A percentile compares a stretch with the other conserved stretches of the same genome.
Evolutionary conservation across 2,329 filamentous ascomycete genomes (phyloP).

Genomic region (Epichloe bromicola): DNA sequence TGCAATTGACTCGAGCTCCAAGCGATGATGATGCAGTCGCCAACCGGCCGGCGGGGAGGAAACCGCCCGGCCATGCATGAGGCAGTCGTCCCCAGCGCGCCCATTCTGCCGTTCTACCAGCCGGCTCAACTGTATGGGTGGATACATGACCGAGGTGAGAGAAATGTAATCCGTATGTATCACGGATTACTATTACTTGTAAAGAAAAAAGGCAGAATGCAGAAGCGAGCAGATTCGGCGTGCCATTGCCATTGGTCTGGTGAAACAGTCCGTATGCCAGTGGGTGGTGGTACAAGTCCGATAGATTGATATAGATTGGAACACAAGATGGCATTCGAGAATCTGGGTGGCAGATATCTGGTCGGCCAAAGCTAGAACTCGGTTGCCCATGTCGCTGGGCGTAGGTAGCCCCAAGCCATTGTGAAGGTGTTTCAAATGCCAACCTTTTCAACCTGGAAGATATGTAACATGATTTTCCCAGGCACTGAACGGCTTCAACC

Average conservation of each 20-base stretch:
- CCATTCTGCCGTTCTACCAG: no score
- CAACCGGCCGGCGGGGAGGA: background rate
- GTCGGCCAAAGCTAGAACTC: background rate
- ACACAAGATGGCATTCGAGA: background rate
- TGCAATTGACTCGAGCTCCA: background rate
- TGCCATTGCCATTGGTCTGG: slow-evolving; percentile 5
- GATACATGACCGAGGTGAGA: no score
- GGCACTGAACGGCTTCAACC: no score
- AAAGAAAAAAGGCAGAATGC: background rate
- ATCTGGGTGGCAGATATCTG: background rate
- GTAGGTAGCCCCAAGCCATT: background rate
- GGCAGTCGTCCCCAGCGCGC: no score
- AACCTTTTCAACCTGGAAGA: background rate
- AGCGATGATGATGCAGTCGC: background rate
- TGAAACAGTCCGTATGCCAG: background rate
- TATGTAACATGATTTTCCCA: no score
- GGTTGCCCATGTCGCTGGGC: background rate
- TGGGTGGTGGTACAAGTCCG: background rate
- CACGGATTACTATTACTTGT: background rate
- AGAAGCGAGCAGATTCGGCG: background rate
- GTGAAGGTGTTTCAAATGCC: background rate
- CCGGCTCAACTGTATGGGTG: no score
- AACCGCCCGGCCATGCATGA: background rate
- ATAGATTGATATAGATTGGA: background rate
- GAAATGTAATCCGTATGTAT: background rate